Percentiles rank a stretch among this genome's conserved stretches.
Evolutionary conservation across 2,329 filamentous ascomycete genomes (phyloP).

Genomic region (Corynespora cassiicola): DNA sequence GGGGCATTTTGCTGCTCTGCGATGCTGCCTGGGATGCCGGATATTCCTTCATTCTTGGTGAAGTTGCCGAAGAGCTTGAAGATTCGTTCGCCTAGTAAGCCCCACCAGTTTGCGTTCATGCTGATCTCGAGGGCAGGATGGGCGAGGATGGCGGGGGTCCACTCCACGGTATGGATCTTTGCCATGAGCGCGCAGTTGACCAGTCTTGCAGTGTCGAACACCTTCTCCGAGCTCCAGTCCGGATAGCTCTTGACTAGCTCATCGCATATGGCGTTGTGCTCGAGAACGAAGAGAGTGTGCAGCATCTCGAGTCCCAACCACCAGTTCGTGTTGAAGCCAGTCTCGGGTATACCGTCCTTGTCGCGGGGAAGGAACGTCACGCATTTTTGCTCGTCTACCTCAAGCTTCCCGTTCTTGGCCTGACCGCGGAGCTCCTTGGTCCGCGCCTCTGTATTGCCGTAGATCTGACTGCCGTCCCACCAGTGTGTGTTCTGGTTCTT

Average conservation of each 20-base stretch:
- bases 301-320: slow-evolving; percentile 56
- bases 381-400: slow-evolving; percentile 39
- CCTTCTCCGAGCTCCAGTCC: slow-evolving; percentile 46
- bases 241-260: slow-evolving; percentile 45
- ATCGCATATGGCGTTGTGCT: slow-evolving; percentile 56
- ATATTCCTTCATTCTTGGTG: slow-evolving; percentile 48
- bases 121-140: slow-evolving; percentile 52
- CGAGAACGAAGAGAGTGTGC: slow-evolving; percentile 55
- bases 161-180: slow-evolving; percentile 59
- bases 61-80: slow-evolving; percentile 52
- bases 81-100: slow-evolving; percentile 49
- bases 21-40: slow-evolving; percentile 48
- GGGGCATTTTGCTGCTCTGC: slow-evolving; percentile 47
- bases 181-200: slow-evolving; percentile 57
- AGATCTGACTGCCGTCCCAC: slow-evolving; percentile 58
- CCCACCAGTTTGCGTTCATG: slow-evolving; percentile 57
- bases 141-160: slow-evolving; percentile 56
- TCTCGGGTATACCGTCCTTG: slow-evolving; percentile 44
- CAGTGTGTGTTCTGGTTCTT: slow-evolving; percentile 52
- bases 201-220: slow-evolving; percentile 54
- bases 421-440: slow-evolving; percentile 46
- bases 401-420: slow-evolving; percentile 48
- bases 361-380: slow-evolving; percentile 51
- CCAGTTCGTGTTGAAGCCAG: slow-evolving; percentile 55
- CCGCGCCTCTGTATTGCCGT: slow-evolving; percentile 49